Evolutionary conservation across 2,329 filamentous ascomycete genomes (phyloP), one percentile per base, ranked within the genome.

Genomic region (Microsporum ferrugineum): DNA sequence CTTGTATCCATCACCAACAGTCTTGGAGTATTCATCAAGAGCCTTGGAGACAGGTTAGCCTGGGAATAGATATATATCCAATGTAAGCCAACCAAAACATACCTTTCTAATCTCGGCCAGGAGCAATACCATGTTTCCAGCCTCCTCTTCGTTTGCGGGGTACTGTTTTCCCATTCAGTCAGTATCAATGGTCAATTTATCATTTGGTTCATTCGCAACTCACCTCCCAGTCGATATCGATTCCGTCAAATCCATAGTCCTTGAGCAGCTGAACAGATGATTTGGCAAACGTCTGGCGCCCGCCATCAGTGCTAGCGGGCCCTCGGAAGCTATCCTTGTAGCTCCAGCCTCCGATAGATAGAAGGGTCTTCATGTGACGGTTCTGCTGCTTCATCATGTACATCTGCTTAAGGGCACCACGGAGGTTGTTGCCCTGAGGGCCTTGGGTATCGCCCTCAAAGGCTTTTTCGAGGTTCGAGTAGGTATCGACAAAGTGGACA

Each of bases 341-440:
- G 0, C 84, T 88, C 84, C 86, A 94, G 14, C 90, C 90, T 45
- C 90, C 90, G 63, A 95, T 89, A 60, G 87, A 91, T 3, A 96
- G 82, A 10, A 96, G 80, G 2, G 87, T 80, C 74, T 95, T 95
- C 61, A 95, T 74, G 59, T 88, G 83, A 23, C 89, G 84, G 71
- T 95, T 84, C 66, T 80, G 76, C 74, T 90, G 86, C 78, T 95
- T 95, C 59, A 88, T 79, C 0, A 89, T 66, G 71, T 82, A 89
- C 1, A 95, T 77, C 70, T 92, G 88, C 75, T 91, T 91, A 64
- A 90, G 73, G 69, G 84, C 87, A 45, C 90, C 90, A 68, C 90
- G 91, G 58, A 85, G 83, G 69, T 92, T 90, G 62, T 77, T 83
- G 56, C 89, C 90, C 0, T 72, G 68, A 63, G 89, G 86, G 65